Conservation (phyloP, 768 basidiomycete species). For the Mycena sanguinolenta region DNA sequence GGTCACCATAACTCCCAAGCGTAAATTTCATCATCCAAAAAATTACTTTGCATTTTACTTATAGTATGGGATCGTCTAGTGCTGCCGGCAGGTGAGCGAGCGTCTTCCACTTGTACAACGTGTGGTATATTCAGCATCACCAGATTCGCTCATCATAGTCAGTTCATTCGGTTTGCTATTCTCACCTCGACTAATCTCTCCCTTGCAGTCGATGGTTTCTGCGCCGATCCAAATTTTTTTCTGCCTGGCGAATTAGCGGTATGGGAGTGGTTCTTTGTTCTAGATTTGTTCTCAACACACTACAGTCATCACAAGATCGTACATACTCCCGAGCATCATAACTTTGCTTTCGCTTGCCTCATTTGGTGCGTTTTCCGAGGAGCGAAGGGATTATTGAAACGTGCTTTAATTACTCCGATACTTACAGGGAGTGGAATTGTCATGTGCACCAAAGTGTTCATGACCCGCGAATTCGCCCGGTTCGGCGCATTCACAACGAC, state of each 20-base stretch:
- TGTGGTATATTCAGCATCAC: not conserved
- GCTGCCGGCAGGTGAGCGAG: slow-evolving; percentile 13
- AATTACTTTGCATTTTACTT: not conserved
- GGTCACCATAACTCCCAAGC: not conserved
- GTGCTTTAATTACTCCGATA: not conserved
- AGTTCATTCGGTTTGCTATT: not conserved
- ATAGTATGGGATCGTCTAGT: not conserved
- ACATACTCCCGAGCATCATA: slow-evolving; percentile 11
- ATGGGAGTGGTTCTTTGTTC: not conserved
- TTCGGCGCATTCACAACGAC: slow-evolving; percentile 4
- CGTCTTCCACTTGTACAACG: not conserved
- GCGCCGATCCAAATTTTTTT: slow-evolving; percentile 30
- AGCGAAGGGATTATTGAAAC: not conserved
- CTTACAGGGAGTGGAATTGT: slow-evolving; percentile 1
- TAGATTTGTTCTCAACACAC: too few species aligned
- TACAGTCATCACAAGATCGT: slow-evolving; percentile 23
- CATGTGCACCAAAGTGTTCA: not conserved
- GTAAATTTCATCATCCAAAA: not conserved
- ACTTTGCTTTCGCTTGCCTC: slow-evolving; percentile 18
- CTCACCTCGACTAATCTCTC: not conserved
- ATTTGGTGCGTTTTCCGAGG: slow-evolving; percentile 12
- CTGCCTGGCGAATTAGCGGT: slow-evolving; percentile 30
- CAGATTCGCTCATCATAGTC: slow-evolving; percentile 27
- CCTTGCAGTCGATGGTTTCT: slow-evolving; percentile 15
- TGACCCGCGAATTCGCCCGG: slow-evolving; percentile 1